phyloP scores from a whole-genome alignment of 2,329 filamentous ascomycete species.

The Colletotrichum melonis region DNA sequence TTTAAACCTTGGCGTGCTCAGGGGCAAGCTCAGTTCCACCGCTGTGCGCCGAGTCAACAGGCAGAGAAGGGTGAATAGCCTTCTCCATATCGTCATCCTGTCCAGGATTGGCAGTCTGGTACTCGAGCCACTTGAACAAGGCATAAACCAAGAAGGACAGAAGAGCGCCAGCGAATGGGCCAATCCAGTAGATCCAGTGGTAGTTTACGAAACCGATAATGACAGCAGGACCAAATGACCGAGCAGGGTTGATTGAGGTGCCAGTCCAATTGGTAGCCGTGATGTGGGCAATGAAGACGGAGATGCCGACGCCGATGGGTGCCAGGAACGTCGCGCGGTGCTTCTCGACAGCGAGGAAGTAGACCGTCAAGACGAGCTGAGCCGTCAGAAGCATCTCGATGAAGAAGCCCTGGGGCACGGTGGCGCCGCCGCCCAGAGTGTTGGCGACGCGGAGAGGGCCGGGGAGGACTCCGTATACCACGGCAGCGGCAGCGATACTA shows the following conservation, averaged over 20 bases:
- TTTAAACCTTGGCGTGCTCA: not conserved
- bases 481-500: constrained; percentile 68
- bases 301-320: constrained; percentile 77
- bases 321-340: constrained; percentile 78
- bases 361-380: constrained; percentile 72
- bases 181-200: constrained; percentile 62
- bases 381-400: constrained; percentile 75
- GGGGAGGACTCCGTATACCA: constrained; percentile 67
- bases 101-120: constrained; percentile 4
- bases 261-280: constrained; percentile 58
- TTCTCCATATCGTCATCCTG: constrained; percentile 31
- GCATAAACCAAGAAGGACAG: not conserved
- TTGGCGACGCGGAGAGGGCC: constrained; percentile 66
- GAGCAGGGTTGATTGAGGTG: constrained; percentile 61
- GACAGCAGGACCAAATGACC: constrained; percentile 61
- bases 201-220: constrained; percentile 54
- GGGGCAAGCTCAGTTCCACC: not conserved
- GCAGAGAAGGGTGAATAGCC: not conserved
- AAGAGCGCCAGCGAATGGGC: constrained; percentile 14
- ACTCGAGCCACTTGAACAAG: not conserved
- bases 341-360: constrained; percentile 79
- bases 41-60: not conserved
- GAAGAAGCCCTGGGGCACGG: constrained; percentile 69
- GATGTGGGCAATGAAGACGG: constrained; percentile 70
- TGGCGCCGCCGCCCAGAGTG: constrained; percentile 61